Base-by-base conservation (phyloP, 495 filamentous ascomycete genomes). In the Hyphodiscus hymeniophilus region DNA sequence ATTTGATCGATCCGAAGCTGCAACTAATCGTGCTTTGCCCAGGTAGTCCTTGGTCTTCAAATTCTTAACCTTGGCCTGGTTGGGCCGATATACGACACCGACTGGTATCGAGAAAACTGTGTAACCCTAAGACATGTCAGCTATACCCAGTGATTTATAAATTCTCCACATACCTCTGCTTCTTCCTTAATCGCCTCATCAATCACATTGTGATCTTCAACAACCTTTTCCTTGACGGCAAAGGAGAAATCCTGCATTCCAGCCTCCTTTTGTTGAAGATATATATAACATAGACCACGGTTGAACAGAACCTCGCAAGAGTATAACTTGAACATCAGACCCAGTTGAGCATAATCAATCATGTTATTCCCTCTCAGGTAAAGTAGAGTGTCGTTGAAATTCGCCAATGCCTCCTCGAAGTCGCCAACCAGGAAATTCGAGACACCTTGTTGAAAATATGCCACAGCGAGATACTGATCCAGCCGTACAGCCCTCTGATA, bases 291-390 rank as follows among this genome's bases (percentile, higher is more conserved):
- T 32, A 99, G 75, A 36, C 92, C 92, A 31, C 92, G 81, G 66
- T 99, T 99, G 77, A 99, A 99, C 13, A 99, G 72, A 2, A 95
- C 94, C 63, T 99, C 94, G 65, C 92, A 99, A 4, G 92, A 96
- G 66, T 85, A 96, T 4, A 99, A 72, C 56, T 94, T 95, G 70
- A 97, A 99, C 44, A 89, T 86, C 32, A 99, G 76, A 11, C 92
- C 92, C 36, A 99, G 73, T 64, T 99, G 92, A 53, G 95, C 90
- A 62, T 99, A 99, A 68, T 99, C 89, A 70, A 99, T 99, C 61
- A 85, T 85, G 34, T 87, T 89, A 64, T 99, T 97, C 38, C 92
- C 92, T 57, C 92, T 81, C 44, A 99, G 80, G 64, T 96, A 97
- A 24, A 95, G 70, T 45, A 99, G 70, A 3, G 94, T 95, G 55